phyloP scores from a whole-genome alignment of 1,284 basidiomycete genomes.

The Termitomyces sp. region DNA sequence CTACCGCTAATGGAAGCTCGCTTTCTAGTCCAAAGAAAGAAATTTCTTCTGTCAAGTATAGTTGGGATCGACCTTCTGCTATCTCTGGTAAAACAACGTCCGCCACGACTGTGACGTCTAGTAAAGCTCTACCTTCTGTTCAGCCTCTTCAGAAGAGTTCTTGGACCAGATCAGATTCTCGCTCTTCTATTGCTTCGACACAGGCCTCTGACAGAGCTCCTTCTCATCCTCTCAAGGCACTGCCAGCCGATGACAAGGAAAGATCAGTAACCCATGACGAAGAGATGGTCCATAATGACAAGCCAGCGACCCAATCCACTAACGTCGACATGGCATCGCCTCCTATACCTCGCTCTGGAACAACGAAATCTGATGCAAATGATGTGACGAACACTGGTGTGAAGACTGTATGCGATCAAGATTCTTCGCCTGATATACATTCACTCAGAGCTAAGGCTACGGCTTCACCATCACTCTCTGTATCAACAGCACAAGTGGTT shows the following conservation, averaged over 20 bases:
- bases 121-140: constrained; percentile 4
- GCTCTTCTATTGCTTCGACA: constrained; percentile 36
- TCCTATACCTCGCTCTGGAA: constrained; percentile 1
- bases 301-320: neutral
- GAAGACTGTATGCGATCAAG: neutral
- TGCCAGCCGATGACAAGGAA: neutral
- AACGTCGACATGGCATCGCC: constrained; percentile 1
- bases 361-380: neutral
- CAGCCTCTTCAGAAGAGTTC: constrained; percentile 14
- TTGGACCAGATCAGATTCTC: constrained; percentile 28
- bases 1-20: constrained; percentile 3
- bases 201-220: constrained; percentile 26
- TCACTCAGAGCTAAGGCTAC: neutral
- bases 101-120: constrained; percentile 1
- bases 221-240: constrained; percentile 7
- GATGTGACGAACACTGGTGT: neutral
- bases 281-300: neutral
- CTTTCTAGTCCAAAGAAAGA: constrained; percentile 12
- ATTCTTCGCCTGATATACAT: neutral
- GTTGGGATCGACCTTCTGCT: constrained; percentile 15
- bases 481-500: neutral
- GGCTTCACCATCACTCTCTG: neutral
- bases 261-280: neutral
- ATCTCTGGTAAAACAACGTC: constrained; percentile 3
- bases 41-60: constrained; percentile 12